Evolutionary conservation across 805 yeast species (phyloP).

Genomic region (Zygosaccharomyces gambellarensis): DNA sequence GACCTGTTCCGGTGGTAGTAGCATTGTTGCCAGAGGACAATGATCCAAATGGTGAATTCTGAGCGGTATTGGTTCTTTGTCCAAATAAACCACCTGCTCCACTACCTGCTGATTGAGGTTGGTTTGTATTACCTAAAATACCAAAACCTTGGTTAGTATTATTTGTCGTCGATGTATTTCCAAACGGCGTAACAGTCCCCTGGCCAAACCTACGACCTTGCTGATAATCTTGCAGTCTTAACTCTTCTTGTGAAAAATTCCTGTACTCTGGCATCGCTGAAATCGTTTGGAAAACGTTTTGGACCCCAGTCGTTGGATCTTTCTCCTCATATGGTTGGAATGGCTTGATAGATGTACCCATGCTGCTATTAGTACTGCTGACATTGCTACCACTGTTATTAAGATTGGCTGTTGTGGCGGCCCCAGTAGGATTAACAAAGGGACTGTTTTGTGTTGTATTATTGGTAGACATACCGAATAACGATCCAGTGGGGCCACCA

Average conservation of each 20-base stretch:
- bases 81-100: slow-evolving; percentile 26
- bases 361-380: slow-evolving; percentile 5
- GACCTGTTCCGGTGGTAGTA: slow-evolving; percentile 21
- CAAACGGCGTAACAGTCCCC: slow-evolving; percentile 35
- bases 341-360: slow-evolving; percentile 68
- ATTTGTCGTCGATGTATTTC: slow-evolving; percentile 24
- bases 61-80: slow-evolving; percentile 20
- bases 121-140: slow-evolving; percentile 20
- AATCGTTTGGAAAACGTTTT: slow-evolving; percentile 65
- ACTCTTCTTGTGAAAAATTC: slow-evolving; percentile 77
- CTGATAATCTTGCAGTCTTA: slow-evolving; percentile 83
- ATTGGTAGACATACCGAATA: slow-evolving; percentile 30
- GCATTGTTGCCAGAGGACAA: slow-evolving; percentile 13
- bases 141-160: slow-evolving; percentile 17
- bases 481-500: slow-evolving; percentile 24
- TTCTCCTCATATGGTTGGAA: slow-evolving; percentile 67
- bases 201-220: slow-evolving; percentile 43
- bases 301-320: slow-evolving; percentile 53
- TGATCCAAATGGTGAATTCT: slow-evolving; percentile 27
- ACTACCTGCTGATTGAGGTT: slow-evolving; percentile 17
- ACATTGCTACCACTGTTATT: slow-evolving; percentile 10
- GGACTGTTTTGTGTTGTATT: slow-evolving; percentile 17
- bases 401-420: slow-evolving; percentile 24
- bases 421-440: slow-evolving; percentile 26
- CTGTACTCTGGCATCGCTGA: slow-evolving; percentile 87